Base-by-base conservation (phyloP, 768 basidiomycete genomes). In the Tubosaeta brunneosetosa region DNA sequence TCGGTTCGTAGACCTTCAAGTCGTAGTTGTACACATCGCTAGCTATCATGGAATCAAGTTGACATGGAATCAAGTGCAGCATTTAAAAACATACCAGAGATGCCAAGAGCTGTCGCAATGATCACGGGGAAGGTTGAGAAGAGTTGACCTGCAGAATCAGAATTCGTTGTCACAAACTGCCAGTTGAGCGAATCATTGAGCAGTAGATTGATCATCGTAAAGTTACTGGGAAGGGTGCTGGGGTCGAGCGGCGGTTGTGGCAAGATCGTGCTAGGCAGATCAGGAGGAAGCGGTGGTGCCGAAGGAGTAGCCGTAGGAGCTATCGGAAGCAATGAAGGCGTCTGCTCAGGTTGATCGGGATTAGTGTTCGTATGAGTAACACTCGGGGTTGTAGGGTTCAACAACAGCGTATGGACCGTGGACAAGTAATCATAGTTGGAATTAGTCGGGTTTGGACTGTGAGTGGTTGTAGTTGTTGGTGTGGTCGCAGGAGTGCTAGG, bases 1-100 rank as follows among this genome's bases (percentile, higher is more conserved):
- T 64, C 0, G 92, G 90, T 33, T 85, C 73, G 60, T 81, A 88
- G 3, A 87, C 91, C 60, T 82, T 75, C 42, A 97, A 69, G 3
- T 83, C 86, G 57, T 76, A 78, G 16, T 77, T 78, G 55, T 69
- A 59, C 31, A 85, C 75, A 1, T 74, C 40, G 10, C 41, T 29
- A 2, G 36, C 72, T 75, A 49, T 3, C n/a, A 52, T n/a, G 74
- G 73, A 67, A 55, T 53, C 58, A 66, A 34, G 57, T 55, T 73
- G 70, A 52, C 17, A 22, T 34, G 31, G 8, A 34, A 17, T 50
- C 22, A 58, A 44, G 13, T 40, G 33, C 37, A 9, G 16, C 22
- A 32, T 13, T 12, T 13, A 45, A 51, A 44, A 19, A 70, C 79
- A 34, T 61, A 80, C 74, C 27, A 50, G 51, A n/a, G 17, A 84